Base-by-base conservation (phyloP, 2,329 filamentous ascomycete species). In the Diplodia intermedia region DNA sequence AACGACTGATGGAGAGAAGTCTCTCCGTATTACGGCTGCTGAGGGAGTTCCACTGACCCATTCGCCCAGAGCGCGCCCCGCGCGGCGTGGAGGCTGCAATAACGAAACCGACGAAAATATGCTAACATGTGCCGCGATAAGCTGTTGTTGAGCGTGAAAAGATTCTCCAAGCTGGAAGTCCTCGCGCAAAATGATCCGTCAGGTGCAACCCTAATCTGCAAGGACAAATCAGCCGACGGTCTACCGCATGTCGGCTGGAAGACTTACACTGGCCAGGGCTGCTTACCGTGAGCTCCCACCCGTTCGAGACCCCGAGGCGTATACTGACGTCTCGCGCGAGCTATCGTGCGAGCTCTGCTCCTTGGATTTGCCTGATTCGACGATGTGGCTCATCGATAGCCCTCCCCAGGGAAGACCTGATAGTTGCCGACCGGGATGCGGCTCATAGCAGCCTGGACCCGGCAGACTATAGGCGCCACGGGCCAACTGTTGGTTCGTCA, bases 371-470 rank as follows among this genome's bases (percentile, higher is more conserved):
- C 83, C 83, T 31, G 77, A 76, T 47, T 79, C 77, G 40, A 85
- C 77, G 14, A 85, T 78, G 69, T 86, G 80, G 49, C 81, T 84
- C 79, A 92, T 83, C 69, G 85, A 90, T 71, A 91, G 78, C 23
- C 89, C 86, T 43, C 91, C 91, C 91, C 90, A 93, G 0, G 90
- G 90, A 3, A 92, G 80, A 0, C 90, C 90, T 0, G 89, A 88
- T 7, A 87, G 81, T 2, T 85, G 82, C 60, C 86, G 36, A n/a
- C 47, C 84, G 29, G 75, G 43, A 74, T 75, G 69, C 12, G n/a
- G 29, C 14, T 78, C 78, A 43, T 91, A 81, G 50, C 90, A 87
- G 15, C 82, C 80, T 3, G 87, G 81, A 23, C 85, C 83, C 0
- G 89, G 88, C 1, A 88, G 84, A 18, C 84, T 83, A 75, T 93